Conservation (phyloP, 495 filamentous ascomycete species). For the Cercophora sp. region DNA sequence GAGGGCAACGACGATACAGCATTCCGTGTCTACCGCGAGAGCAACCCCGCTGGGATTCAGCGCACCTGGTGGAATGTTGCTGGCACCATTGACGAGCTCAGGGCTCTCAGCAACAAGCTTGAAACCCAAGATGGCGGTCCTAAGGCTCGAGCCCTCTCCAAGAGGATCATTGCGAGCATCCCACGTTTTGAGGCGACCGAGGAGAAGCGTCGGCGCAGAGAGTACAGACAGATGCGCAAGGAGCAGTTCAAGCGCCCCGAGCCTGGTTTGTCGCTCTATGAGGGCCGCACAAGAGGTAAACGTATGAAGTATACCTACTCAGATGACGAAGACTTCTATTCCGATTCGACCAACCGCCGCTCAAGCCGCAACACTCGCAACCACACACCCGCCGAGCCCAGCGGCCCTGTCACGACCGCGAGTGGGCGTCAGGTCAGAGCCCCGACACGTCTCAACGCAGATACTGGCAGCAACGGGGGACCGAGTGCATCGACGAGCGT, state of each 20-base stretch:
- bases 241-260: conserved; percentile 85
- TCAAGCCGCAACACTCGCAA: conserved; percentile 72
- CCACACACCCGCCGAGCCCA: conserved; percentile 63
- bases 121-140: conserved; percentile 69
- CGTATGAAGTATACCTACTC: conserved; percentile 94
- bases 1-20: conserved; percentile 92
- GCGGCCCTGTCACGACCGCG: conserved; percentile 78
- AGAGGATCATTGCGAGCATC: conserved; percentile 73
- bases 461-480: conserved; percentile 46
- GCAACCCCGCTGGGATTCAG: conserved; percentile 71
- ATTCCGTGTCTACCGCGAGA: conserved; percentile 93
- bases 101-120: conserved; percentile 66
- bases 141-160: conserved; percentile 70
- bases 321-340: conserved; percentile 74
- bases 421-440: conserved; percentile 85
- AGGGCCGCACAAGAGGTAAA: conserved; percentile 93
- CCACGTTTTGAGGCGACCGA: conserved; percentile 94
- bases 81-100: conserved; percentile 83
- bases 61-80: conserved; percentile 91
- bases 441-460: conserved; percentile 73
- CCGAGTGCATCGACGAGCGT: conserved; percentile 34
- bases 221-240: conserved; percentile 83
- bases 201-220: conserved; percentile 90
- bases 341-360: conserved; percentile 66
- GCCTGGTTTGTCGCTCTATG: conserved; percentile 86